Conservation (phyloP, 1,284 basidiomycete species). For the Schizophyllum commune region DNA sequence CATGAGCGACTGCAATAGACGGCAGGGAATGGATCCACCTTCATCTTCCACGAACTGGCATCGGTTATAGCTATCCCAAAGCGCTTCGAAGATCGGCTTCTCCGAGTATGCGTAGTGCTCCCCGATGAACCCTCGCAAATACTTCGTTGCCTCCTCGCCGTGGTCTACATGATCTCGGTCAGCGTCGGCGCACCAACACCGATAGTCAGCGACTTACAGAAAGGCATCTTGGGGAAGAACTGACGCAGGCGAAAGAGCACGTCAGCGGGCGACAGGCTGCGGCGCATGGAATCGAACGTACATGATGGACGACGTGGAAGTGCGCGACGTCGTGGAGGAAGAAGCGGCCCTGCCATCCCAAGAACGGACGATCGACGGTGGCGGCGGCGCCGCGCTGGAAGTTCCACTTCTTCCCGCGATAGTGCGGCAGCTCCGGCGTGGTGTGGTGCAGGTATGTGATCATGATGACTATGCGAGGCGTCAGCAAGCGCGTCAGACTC, state of each 20-base stretch:
- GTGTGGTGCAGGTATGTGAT: conserved; percentile 52
- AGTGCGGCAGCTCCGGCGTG: conserved; percentile 40
- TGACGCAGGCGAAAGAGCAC: conserved; percentile 11
- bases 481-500: too few species aligned
- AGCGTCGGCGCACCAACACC: neutral
- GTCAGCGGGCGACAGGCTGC: neutral
- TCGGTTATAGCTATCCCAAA: conserved; percentile 51
- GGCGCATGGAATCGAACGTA: too few species aligned
- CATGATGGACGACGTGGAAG: conserved; percentile 43
- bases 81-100: conserved; percentile 40
- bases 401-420: conserved; percentile 47
- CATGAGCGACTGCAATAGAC: neutral
- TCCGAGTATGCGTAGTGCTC: conserved; percentile 43
- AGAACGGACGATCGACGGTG: conserved; percentile 39
- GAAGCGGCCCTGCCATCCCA: conserved; percentile 48
- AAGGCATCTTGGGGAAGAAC: conserved; percentile 48
- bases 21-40: conserved; percentile 16
- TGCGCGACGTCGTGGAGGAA: conserved; percentile 48
- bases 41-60: conserved; percentile 64
- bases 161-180: conserved; percentile 26
- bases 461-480: conserved; percentile 34
- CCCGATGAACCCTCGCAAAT: conserved; percentile 45
- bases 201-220: conserved; percentile 25
- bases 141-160: conserved; percentile 41
- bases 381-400: conserved; percentile 43